These are phyloP conservation scores for Senna tora DNA, from an alignment of 306 rosid species.

Conservation along the genomic window DNA sequence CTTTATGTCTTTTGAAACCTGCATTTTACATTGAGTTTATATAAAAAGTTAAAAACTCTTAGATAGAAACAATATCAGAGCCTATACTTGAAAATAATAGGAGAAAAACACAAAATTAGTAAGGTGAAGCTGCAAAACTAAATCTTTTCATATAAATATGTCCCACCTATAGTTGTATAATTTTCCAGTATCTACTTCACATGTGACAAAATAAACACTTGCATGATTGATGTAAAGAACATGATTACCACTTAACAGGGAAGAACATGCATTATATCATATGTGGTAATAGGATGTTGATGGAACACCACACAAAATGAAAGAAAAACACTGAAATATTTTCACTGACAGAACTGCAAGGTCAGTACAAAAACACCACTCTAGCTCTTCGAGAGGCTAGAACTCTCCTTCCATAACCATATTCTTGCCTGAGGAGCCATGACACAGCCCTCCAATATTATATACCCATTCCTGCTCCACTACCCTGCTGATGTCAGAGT, in stretches of 20 bases:
- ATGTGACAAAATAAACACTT: background rate
- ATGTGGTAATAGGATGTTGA: conserved; percentile 20
- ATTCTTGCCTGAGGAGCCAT: too few species aligned
- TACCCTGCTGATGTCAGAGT: too few species aligned
- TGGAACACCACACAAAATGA: too few species aligned
- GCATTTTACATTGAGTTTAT: conserved; percentile 33
- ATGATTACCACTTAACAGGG: conserved; percentile 1
- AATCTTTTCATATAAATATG: conserved; percentile 2
- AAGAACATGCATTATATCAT: conserved; percentile 14
- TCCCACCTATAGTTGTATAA: background rate
- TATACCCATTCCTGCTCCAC: too few species aligned
- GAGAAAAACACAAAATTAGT: conserved; percentile 25
- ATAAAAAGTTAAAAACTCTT: conserved; percentile 11
- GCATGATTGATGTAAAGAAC: conserved; percentile 32
- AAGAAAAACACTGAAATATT: too few species aligned
- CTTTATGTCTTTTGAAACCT: conserved; percentile 97
- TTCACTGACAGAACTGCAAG: too few species aligned
- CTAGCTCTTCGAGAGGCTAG: too few species aligned
- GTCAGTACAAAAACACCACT: too few species aligned
- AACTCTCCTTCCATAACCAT: too few species aligned
- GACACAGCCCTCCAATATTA: too few species aligned
- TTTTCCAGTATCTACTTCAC: conserved; percentile 27
- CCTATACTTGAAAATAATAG: conserved; percentile 15
- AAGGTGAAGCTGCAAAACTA: conserved; percentile 4
- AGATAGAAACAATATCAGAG: conserved; percentile 12